A percentile compares a stretch with the other conserved stretches of the same genome.
phyloP scores from a whole-genome alignment of 768 basidiomycete genomes.

The Rhodotorula graminis region DNA sequence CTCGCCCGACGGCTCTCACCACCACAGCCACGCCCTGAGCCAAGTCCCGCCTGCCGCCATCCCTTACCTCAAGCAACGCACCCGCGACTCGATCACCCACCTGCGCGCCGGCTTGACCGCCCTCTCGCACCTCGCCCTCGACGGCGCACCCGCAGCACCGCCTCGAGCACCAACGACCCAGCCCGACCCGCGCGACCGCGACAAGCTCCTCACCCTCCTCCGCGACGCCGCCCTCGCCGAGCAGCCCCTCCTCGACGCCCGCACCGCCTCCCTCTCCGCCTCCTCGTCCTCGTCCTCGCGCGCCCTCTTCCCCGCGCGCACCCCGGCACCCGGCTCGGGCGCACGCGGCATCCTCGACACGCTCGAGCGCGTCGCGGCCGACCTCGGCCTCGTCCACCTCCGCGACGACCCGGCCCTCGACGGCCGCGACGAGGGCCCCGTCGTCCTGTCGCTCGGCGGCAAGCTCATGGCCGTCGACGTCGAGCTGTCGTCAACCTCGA shows the following conservation, averaged over 20 bases:
- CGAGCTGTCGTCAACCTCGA: not conserved
- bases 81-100: not conserved
- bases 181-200: not conserved
- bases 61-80: not conserved
- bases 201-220: constrained; percentile 20
- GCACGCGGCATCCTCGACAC: not conserved
- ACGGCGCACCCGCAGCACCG: not conserved
- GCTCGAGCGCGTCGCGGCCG: constrained; percentile 16
- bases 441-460: constrained; percentile 28
- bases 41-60: not conserved
- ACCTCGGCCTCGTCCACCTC: constrained; percentile 21
- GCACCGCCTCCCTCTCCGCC: not conserved
- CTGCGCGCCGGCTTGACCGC: constrained; percentile 4
- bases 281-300: not conserved
- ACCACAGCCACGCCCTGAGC: not conserved
- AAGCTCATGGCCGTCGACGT: constrained; percentile 36
- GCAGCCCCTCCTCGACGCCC: not conserved
- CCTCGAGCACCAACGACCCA: not conserved
- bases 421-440: not conserved
- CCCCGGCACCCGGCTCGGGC: not conserved
- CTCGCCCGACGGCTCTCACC: not conserved
- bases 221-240: constrained; percentile 3
- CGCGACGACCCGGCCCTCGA: constrained; percentile 14
- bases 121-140: not conserved
- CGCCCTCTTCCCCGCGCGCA: constrained; percentile 1